Percentiles rank a stretch among this genome's conserved stretches.
These are phyloP conservation scores for Aspergillus sp. DNA, from an alignment of 2,329 filamentous ascomycete genomes.

Conservation along the genomic window DNA sequence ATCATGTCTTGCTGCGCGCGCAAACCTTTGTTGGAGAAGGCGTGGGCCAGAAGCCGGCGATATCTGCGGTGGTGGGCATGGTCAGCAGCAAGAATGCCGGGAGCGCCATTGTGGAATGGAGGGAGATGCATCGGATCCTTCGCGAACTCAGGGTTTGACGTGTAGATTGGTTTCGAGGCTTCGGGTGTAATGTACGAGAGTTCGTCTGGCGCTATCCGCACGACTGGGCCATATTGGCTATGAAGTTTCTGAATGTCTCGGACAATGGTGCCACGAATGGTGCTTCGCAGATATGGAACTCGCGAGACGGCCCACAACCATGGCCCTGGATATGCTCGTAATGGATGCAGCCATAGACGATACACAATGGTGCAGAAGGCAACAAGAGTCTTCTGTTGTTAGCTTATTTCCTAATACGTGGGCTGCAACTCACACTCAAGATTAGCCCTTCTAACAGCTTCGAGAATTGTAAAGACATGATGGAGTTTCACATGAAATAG, in stretches of 20 bases:
- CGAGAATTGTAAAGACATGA: neutral
- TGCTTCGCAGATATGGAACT: conserved; percentile 22
- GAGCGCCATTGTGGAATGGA: neutral
- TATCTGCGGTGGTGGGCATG: conserved; percentile 25
- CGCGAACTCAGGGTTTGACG: neutral
- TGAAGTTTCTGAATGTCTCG: conserved; percentile 27
- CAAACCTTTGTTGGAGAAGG: conserved; percentile 46
- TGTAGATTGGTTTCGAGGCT: neutral
- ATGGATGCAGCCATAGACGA: neutral
- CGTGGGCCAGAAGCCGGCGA: conserved; percentile 37
- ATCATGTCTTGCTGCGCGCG: conserved; percentile 40
- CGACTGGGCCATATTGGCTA: conserved; percentile 35
- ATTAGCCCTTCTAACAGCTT: no score
- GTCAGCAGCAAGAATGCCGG: neutral
- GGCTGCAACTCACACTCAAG: no score
- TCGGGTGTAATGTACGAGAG: conserved; percentile 25
- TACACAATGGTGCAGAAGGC: neutral
- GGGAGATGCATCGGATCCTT: neutral
- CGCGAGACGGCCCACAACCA: conserved; percentile 24
- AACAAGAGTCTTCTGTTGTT: neutral
- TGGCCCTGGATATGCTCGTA: conserved; percentile 27
- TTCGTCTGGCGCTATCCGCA: conserved; percentile 38
- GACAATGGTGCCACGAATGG: conserved; percentile 25
- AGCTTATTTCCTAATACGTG: no score
- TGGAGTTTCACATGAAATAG: neutral